These are phyloP conservation scores for Tolypocladium album DNA, from an alignment of 2,329 filamentous ascomycete species.

Conservation along the genomic window DNA sequence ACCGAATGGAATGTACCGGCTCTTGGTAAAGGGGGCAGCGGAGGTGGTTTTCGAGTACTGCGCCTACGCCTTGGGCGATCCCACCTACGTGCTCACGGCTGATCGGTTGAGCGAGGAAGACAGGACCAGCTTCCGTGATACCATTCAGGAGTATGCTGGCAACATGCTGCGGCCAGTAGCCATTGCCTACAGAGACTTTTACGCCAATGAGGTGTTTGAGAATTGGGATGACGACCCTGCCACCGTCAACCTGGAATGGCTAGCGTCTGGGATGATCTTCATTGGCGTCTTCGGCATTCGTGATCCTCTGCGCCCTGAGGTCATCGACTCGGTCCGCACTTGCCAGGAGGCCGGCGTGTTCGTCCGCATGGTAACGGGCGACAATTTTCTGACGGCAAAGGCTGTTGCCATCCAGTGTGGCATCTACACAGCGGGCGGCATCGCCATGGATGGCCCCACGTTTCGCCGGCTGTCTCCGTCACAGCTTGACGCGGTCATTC, in stretches of 20 bases:
- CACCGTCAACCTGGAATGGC: slow-evolving; percentile 23
- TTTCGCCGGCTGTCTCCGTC: slow-evolving; percentile 46
- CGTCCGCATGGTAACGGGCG: slow-evolving; percentile 52
- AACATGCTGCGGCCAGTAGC: slow-evolving; percentile 66
- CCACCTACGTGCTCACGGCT: slow-evolving; percentile 21
- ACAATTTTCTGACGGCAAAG: slow-evolving; percentile 32
- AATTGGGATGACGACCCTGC: slow-evolving; percentile 23
- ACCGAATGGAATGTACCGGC: slow-evolving; percentile 31
- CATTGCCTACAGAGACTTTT: slow-evolving; percentile 63
- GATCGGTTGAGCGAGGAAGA: slow-evolving; percentile 18
- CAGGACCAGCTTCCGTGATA: slow-evolving; percentile 19
- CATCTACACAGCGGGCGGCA: slow-evolving; percentile 48
- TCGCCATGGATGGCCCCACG: slow-evolving; percentile 44
- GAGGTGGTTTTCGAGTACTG: slow-evolving; percentile 41
- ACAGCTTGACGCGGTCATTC: slow-evolving; percentile 39
- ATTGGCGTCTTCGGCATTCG: slow-evolving; percentile 50
- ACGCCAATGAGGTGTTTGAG: slow-evolving; percentile 55
- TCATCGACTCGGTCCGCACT: slow-evolving; percentile 49
- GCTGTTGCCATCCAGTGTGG: slow-evolving; percentile 32
- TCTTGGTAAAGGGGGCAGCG: slow-evolving; percentile 46
- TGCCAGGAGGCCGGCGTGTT: slow-evolving; percentile 55
- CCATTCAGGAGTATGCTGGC: slow-evolving; percentile 44
- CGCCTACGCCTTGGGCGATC: slow-evolving; percentile 30
- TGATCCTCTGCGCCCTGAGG: slow-evolving; percentile 53
- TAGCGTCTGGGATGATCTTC: slow-evolving; percentile 36